Evolutionary conservation across 1,284 basidiomycete genomes (phyloP), one percentile per base, ranked within the genome.

Genomic region (Filobasidium uniguttulatum): DNA sequence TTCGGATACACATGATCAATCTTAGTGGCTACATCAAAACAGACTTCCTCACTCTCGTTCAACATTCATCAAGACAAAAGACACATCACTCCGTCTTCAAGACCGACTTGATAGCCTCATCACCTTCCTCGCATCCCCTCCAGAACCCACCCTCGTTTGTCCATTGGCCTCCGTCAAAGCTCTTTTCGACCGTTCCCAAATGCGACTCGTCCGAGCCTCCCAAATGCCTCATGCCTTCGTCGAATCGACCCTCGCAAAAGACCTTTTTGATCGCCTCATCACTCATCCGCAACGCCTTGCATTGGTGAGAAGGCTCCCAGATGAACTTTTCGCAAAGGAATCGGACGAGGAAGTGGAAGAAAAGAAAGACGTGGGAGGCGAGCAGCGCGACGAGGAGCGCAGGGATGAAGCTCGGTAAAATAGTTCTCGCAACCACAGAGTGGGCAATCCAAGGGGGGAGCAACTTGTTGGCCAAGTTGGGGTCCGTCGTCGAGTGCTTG

Each of bases 351-450:
- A 71, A 72, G 5, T 80, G 75, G 41, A 84, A 62, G 28, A 86
- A 56, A 54, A 88, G 71, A 68, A 81, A 89, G n/a, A 75, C 81
- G 66, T 93, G 89, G 35, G 79, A 82, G 12, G 86, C 81, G 3
- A 77, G 74, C 37, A 93, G 74, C 1, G 86, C 82, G 34, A 88
- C 72, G 29, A 90, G 70, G 20, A 82, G 69, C 22, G 87, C 80
- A 17, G 78, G 79, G 47, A 79, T 59, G 12, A 90, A 65, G 2
- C 60, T 65, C 2, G 66, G 60, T 8, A 61, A 54, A 35, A 64
- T 35, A 2, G 59, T 57, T 44, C 58, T 53, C 28, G 61, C 25
- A 7, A 57, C 56, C 2, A 63, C 57, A 2, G 46, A 54, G 43
- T 46, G 46, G 41, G 41, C 41, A 19, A 52, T 34, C 48, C 50